phyloP scores from a whole-genome alignment of 257 asterid species.

The Penstemon eatonii region DNA sequence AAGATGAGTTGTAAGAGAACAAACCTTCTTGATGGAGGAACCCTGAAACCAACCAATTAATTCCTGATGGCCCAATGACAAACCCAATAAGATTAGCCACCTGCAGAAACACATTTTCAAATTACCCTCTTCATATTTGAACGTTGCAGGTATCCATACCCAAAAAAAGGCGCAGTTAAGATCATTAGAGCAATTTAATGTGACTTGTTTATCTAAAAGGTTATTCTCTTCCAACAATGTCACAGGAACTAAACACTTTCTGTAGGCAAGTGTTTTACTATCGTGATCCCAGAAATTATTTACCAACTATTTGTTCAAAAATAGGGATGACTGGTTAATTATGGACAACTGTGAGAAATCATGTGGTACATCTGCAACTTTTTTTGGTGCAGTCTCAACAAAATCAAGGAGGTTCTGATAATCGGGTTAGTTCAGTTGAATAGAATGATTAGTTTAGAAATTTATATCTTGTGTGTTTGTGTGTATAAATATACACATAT shows the following conservation, averaged over 20 bases:
- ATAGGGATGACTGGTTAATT: neutral
- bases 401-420: slow-evolving; percentile 1
- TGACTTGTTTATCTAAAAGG: neutral
- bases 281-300: neutral
- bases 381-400: neutral
- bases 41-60: slow-evolving; percentile 76
- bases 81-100: slow-evolving; percentile 96
- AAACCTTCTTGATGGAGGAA: slow-evolving; percentile 70
- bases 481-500: no score
- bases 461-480: no score
- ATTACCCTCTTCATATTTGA: slow-evolving; percentile 14
- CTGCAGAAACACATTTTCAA: slow-evolving; percentile 42
- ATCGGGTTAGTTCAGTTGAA: neutral
- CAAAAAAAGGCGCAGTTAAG: slow-evolving; percentile 11
- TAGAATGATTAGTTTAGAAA: neutral
- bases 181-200: neutral
- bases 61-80: slow-evolving; percentile 95
- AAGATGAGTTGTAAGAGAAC: slow-evolving; percentile 24
- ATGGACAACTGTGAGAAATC: neutral
- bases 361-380: neutral
- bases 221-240: slow-evolving; percentile 1
- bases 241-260: slow-evolving; percentile 4
- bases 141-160: slow-evolving; percentile 3
- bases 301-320: neutral
- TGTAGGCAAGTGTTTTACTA: neutral